Evolutionary conservation across 768 basidiomycete species (phyloP), one percentile per base, ranked within the genome.

Genomic region (Tubosaeta sp.): DNA sequence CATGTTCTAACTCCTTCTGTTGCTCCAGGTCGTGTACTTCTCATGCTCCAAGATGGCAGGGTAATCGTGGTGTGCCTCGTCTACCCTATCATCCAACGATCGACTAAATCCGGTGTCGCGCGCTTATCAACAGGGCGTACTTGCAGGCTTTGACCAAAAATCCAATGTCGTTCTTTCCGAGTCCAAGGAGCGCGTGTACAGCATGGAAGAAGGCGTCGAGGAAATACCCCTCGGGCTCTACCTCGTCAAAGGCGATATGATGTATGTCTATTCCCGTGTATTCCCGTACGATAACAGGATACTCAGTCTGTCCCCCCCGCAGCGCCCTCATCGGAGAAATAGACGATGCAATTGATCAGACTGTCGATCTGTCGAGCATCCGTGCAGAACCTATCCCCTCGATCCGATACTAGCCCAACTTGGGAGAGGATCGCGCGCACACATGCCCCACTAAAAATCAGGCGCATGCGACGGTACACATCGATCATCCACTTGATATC

Each of bases 181-280:
- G 65, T 89, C 86, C 51, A 91, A 87, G 64, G 96, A 99, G 67
- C 84, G 95, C 59, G 84, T 97, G 30, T 98, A 90, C 69, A 90
- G 87, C 63, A 71, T 81, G 47, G 96, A 99, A 14, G 90, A 90
- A 61, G 88, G 89, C 35, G 93, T 96, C 24, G 91, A 97, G 70
- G 94, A 97, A 76, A 84, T 94, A 10, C 89, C 92, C 0, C 76
- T 98, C 22, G 96, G 96, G 0, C 76, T 98, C 40, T 98, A 99
- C 70, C 84, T 99, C 63, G 93, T 99, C 65, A 94, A 97, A 62
- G 96, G 96, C 3, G 96, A 99, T 67, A 94, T 94, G 79, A 94
- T 95, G 96, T 97, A 62, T 69, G 92, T 82, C 38, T 6, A 7
- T 18, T n/a, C 18, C 36, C 36, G 12, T 38, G 11, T 11, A 2